Base-by-base conservation (phyloP, 352 stramenopile genomes). In the Pythium pectinolyticum region DNA sequence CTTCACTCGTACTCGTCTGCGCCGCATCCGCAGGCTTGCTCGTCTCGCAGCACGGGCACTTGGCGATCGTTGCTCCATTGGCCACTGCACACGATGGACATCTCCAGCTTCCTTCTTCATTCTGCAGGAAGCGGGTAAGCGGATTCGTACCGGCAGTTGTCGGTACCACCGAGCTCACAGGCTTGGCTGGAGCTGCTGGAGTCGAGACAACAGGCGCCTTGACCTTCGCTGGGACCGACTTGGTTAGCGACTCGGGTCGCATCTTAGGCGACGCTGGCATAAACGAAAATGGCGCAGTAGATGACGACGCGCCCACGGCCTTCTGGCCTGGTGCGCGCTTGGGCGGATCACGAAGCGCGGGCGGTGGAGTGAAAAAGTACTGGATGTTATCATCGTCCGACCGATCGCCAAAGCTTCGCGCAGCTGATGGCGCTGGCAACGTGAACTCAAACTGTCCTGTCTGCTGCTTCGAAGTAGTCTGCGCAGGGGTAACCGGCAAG, bases 51-150 rank as follows among this genome's bases (percentile, higher is more conserved):
- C 86, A 95, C 17, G 86, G 86, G 53, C 86, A 95, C 69, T 95
- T 93, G 11, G 60, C 48, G 43, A 77, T 71, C 2, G 71, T 76
- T 6, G 61, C 57, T 24, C 80, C 71, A 45, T 95, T 95, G 25
- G 76, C 75, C 4, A 95, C 86, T 32, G 78, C 72, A 62, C 86
- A 95, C 43, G 69, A 83, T n/a, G 86, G 79, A 28, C 86, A 95
- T 49, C 87, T 92, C 86, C 86, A 95, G 56, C 83, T 86, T 34
- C 84, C 86, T 34, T 62, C 28, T n/a, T 53, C 67, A 17, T 67
- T 32, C 39, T 70, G 49, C 65, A 77, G 63, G 39, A 82, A 82
- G 9, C 63, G 67, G 12, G 63, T 61, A 25, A 79, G 51, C 9
- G 43, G 43, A 15, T 50, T 50, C 22, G 20, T 25, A 32, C 43